phyloP scores from a whole-genome alignment of 441 rosid species.

The Rhodomyrtus psidioides region DNA sequence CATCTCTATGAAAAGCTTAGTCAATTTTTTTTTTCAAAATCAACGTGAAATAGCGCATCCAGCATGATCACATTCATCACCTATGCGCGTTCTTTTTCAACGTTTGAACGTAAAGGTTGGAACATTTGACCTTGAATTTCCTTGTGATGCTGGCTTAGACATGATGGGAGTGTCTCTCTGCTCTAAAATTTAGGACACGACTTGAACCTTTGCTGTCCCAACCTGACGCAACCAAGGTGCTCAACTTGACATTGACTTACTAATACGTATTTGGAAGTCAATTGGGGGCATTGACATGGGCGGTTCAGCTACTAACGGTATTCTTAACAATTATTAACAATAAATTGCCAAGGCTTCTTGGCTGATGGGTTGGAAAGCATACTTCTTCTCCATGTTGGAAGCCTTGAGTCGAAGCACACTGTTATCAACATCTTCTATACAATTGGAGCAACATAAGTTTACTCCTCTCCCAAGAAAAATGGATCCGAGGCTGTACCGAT shows the following conservation, averaged over 20 bases:
- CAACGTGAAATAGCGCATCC: neutral
- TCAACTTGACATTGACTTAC: neutral
- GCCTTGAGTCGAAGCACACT: too few species aligned
- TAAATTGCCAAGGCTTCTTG: neutral
- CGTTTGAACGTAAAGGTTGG: neutral
- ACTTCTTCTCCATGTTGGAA: too few species aligned
- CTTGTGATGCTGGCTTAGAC: neutral
- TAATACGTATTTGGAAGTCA: accelerated
- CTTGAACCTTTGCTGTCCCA: neutral
- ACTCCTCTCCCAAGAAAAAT: too few species aligned
- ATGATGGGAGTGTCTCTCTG: neutral
- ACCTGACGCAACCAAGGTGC: neutral
- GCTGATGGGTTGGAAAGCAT: neutral
- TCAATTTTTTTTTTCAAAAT: neutral
- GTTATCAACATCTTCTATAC: too few species aligned
- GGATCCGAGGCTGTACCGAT: too few species aligned
- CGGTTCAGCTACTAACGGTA: neutral
- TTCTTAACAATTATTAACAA: neutral
- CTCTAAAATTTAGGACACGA: neutral
- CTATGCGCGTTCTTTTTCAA: neutral
- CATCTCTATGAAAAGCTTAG: neutral
- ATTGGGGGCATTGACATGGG: neutral
- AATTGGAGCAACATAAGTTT: too few species aligned
- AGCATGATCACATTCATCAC: neutral
- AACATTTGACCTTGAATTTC: neutral